A percentile compares a stretch with the other conserved stretches of the same genome.
Conservation (phyloP, 169 alveolate species). For the Cryptosporidium ubiquitum region DNA sequence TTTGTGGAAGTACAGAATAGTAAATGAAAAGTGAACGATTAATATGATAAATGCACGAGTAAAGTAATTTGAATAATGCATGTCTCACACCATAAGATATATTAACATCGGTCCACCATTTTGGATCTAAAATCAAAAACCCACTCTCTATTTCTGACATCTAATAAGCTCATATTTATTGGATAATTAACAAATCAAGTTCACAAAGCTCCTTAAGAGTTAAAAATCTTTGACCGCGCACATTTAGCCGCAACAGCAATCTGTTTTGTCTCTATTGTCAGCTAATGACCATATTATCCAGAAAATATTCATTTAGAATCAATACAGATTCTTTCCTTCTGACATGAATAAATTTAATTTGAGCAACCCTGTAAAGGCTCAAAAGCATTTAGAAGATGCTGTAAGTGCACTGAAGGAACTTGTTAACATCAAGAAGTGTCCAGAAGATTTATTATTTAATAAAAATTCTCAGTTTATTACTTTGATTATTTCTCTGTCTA, state of each 20-base stretch:
- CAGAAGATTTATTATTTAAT: conserved; percentile 2
- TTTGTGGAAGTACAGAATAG: conserved; percentile 35
- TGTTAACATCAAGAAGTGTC: not conserved
- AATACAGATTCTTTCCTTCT: not conserved
- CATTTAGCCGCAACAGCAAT: conserved; percentile 28
- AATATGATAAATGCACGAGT: conserved; percentile 58
- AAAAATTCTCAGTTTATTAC: conserved; percentile 32
- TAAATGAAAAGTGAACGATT: conserved; percentile 43
- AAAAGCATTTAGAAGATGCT: conserved; percentile 27
- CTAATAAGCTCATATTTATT: conserved; percentile 31
- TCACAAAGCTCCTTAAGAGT: not conserved
- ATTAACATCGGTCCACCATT: conserved; percentile 51
- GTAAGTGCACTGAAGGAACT: conserved; percentile 49
- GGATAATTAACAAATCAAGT: not conserved
- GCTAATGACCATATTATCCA: not conserved
- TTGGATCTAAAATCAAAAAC: conserved; percentile 35
- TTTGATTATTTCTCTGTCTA: conserved; percentile 3
- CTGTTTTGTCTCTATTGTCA: conserved; percentile 73
- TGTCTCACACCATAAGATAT: conserved; percentile 20
- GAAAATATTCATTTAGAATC: not conserved
- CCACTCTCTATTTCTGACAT: conserved; percentile 55
- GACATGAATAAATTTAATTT: conserved; percentile 10
- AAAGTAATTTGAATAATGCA: conserved; percentile 20
- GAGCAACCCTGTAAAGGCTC: conserved; percentile 23
- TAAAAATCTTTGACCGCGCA: conserved; percentile 24